Base-by-base conservation (phyloP, 2,329 filamentous ascomycete genomes). In the Arthrobotrys pseudoclavata region DNA sequence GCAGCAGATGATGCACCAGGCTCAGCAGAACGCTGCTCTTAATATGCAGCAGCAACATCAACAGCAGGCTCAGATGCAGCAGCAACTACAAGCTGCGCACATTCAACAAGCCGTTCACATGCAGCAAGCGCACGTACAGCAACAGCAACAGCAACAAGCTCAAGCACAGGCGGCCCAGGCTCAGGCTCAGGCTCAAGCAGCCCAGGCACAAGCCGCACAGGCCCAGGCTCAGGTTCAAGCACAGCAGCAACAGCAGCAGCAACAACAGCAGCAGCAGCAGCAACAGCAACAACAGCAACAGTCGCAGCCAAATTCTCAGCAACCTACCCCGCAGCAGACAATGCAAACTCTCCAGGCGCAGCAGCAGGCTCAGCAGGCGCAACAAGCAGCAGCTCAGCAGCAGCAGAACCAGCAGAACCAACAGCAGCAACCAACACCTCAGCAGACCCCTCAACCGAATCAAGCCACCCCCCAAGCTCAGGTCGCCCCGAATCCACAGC, bases 391-490 rank as follows among this genome's bases (percentile, higher is more conserved):
- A 50, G 81, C 81, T 1, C 84, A 85, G 61, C 78, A 66, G 26
- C 50, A 63, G 18, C 60, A 69, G 60, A 18, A 53, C 0, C 63
- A 57, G 18, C 52, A 57, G 52, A 20, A 57, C 69, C 83, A 82
- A 15, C 83, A 83, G 31, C 84, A 84, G 66, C 83, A 84, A 80
- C 22, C 82, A 80, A 79, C 81, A 74, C 83, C 82, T 15, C 82
- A 82, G 60, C 81, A 81, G 75, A 81, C 80, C 63, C 85, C 85
- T 34, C 85, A 82, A 37, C 68, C 64, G n/a, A 82, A 79, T 26
- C 81, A 81, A 52, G 12, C 48, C 18, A 55, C 67, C 77, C 79
- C 50, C 79, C 81, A 48, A 80, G 79, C 84, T 37, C 85, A 84
- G 79, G 83, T 82, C 80, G 81, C 69, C 63, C 79, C 66, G 81